A percentile compares a stretch with the other conserved stretches of the same genome.
Evolutionary conservation across 352 stramenopile genomes (phyloP).

Genomic region (Pythium brachiatum): DNA sequence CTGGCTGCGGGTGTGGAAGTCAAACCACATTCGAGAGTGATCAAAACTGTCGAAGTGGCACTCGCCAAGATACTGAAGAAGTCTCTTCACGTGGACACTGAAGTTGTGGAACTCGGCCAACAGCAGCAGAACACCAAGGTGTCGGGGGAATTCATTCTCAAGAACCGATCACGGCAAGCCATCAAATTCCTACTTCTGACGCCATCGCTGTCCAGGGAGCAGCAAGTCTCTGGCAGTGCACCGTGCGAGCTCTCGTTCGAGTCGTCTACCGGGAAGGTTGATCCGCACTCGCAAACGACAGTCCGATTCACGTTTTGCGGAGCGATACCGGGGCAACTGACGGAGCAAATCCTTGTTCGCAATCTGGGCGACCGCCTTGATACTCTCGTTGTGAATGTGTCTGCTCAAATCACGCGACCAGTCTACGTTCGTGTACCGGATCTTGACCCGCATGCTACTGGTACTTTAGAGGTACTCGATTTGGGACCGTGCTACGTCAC

Average conservation of each 20-base stretch:
- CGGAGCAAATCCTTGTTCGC: constrained; percentile 74
- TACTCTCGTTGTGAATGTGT: constrained; percentile 62
- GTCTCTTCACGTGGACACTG: constrained; percentile 64
- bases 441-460: constrained; percentile 73
- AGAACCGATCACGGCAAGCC: constrained; percentile 61
- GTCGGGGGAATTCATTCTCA: constrained; percentile 57
- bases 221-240: constrained; percentile 14
- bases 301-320: constrained; percentile 75
- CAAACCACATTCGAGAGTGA: neutral
- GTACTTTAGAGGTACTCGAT: constrained; percentile 70
- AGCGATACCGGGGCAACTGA: constrained; percentile 61
- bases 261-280: constrained; percentile 66
- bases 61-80: constrained; percentile 67
- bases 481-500: constrained; percentile 83
- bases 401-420: constrained; percentile 64
- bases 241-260: constrained; percentile 72
- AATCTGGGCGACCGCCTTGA: constrained; percentile 84
- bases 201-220: constrained; percentile 26
- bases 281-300: constrained; percentile 40
- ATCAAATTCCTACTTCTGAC: constrained; percentile 76
- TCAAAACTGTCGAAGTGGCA: constrained; percentile 46
- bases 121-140: constrained; percentile 67
- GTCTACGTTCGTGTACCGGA: constrained; percentile 85
- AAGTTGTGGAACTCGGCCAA: constrained; percentile 74
- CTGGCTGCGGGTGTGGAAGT: neutral